A percentile compares a stretch with the other conserved stretches of the same genome.
Evolutionary conservation across 2,329 filamentous ascomycete species (phyloP).

Genomic region (Verticillium nubilum): DNA sequence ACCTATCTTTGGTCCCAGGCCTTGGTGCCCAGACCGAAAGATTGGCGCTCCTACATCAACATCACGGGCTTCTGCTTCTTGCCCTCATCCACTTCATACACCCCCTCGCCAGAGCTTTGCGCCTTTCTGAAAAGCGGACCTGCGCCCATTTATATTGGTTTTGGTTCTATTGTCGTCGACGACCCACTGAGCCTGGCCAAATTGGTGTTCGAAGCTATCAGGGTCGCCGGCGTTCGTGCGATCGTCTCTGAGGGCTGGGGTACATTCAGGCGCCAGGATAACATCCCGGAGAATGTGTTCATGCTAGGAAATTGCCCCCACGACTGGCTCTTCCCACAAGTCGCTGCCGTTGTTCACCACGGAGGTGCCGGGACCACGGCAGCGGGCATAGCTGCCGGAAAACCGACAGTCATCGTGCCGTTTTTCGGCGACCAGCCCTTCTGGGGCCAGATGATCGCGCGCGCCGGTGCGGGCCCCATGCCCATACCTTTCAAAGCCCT

Average conservation of each 20-base stretch:
- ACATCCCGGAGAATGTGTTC: constrained; percentile 52
- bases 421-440: constrained; percentile 64
- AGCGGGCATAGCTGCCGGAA: constrained; percentile 63
- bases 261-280: constrained; percentile 39
- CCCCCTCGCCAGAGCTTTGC: constrained; percentile 29
- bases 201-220: constrained; percentile 64
- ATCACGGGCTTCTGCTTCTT: constrained; percentile 41
- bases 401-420: constrained; percentile 69
- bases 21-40: constrained; percentile 38
- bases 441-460: constrained; percentile 31
- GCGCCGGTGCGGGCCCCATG: constrained; percentile 29
- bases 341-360: constrained; percentile 59
- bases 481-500: constrained; percentile 29
- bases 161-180: constrained; percentile 51
- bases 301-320: constrained; percentile 70
- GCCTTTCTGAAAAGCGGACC: constrained; percentile 39
- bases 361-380: constrained; percentile 73
- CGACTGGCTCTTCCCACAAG: constrained; percentile 68
- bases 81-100: constrained; percentile 25
- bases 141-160: constrained; percentile 49
- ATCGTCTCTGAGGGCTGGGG: constrained; percentile 73
- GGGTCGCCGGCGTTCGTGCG: constrained; percentile 59
- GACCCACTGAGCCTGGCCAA: constrained; percentile 52
- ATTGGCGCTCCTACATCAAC: constrained; percentile 24
- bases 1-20: constrained; percentile 72